These are phyloP conservation scores for Penicillium sp. DNA, from an alignment of 2,329 filamentous ascomycete species.

Conservation along the genomic window DNA sequence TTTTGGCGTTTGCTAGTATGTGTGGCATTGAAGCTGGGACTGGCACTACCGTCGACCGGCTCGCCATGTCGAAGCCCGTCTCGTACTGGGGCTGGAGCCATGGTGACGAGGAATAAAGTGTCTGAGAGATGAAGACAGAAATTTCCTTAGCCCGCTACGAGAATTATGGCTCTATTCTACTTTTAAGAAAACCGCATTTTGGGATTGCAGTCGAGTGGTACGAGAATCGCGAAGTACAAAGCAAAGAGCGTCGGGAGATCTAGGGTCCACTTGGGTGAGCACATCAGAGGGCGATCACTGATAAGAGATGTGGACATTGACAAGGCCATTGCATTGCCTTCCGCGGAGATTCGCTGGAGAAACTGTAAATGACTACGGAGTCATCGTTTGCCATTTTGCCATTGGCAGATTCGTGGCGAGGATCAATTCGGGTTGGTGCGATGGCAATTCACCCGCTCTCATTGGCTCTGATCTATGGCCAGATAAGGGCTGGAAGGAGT, in stretches of 20 bases:
- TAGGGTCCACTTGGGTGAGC: constrained; percentile 5
- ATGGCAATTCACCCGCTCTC: neutral
- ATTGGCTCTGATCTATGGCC: neutral
- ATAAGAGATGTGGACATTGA: constrained; percentile 5
- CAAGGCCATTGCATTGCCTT: neutral
- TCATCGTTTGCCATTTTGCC: too few relatives aligned
- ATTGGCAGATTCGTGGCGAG: too few relatives aligned
- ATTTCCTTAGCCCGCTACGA: constrained; percentile 4
- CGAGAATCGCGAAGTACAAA: neutral
- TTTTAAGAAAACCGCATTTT: constrained; percentile 12
- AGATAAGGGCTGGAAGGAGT: neutral
- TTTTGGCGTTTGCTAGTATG: constrained; percentile 52
- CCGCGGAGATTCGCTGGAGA: constrained; percentile 21
- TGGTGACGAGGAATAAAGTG: constrained; percentile 12
- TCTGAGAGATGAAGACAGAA: constrained; percentile 2
- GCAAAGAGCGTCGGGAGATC: neutral
- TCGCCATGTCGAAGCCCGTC: constrained; percentile 31
- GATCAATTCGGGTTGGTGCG: neutral
- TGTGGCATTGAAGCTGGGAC: constrained; percentile 15
- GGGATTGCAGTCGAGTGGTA: neutral
- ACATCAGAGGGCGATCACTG: constrained; percentile 4
- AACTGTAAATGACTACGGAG: neutral
- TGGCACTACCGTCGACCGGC: constrained; percentile 24
- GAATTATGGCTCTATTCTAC: constrained; percentile 5
- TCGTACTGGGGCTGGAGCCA: constrained; percentile 29